Evolutionary conservation across 1,284 basidiomycete species (phyloP), one percentile per base, ranked within the genome.

Genomic region (Apiotrichum gracile): DNA sequence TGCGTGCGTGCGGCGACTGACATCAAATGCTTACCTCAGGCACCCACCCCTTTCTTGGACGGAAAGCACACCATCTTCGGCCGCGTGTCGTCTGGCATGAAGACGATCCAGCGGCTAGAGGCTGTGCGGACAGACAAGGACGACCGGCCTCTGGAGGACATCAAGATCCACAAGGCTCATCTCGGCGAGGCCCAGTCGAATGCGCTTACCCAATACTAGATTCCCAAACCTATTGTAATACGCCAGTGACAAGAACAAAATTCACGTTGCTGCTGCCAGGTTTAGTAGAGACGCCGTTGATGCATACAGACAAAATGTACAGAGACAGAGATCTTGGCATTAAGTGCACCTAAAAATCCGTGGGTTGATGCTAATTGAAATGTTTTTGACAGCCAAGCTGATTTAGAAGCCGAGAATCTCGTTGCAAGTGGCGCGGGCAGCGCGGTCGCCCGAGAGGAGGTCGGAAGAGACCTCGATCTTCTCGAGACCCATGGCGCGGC

Each of bases 51-150:
- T 0, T 96, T 82, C 75, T 79, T 96, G 49, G 89, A 94, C 74
- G 93, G 91, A 70, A 98, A 98, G 69, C 91, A 97, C 70, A 92
- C 89, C 1, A 90, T 93, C 61, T 94, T 94, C 65, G 90, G 91
- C 10, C 83, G 90, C 14, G 86, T 89, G 21, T 85, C 81, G 67
- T 80, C 83, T 21, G 91, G 91, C 2, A 92, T 93, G 85, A 80
- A 87, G 44, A 90, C 92, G 9, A 79, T 91, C 19, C 87, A 91
- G 58, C 55, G 75, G 37, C 59, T 77, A 51, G 75, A 75, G 59
- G 74, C 73, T 0, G 75, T 76, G 9, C 57, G 71, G 41, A 74
- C 72, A 10, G 75, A 77, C 57, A 60, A 57, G 12, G 68, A 75
- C 52, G 75, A 77, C 56, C 56, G 74, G 48, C 74, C 74, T 10